phyloP scores from a whole-genome alignment of 2,329 filamentous ascomycete species.

The Tothia fuscella region DNA sequence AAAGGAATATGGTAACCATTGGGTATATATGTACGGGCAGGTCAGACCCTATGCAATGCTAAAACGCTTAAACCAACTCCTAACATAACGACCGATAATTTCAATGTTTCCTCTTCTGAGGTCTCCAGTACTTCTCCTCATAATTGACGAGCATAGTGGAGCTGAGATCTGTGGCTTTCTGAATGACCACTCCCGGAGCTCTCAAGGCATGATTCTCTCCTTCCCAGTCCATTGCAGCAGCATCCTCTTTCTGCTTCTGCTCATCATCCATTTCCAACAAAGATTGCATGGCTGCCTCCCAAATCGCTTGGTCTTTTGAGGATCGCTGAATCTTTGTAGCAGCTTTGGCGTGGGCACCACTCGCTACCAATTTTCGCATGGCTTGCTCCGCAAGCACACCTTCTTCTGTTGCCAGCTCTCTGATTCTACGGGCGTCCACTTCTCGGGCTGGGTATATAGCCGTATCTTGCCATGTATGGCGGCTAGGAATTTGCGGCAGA shows the following conservation, averaged over 20 bases:
- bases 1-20: no score
- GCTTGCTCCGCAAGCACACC: constrained; percentile 54
- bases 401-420: constrained; percentile 53
- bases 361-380: constrained; percentile 45
- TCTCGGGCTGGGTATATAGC: constrained; percentile 47
- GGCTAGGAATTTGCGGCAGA: constrained; percentile 50
- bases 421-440: constrained; percentile 45
- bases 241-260: constrained; percentile 14
- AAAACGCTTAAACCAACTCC: no score
- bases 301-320: constrained; percentile 37
- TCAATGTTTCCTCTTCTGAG: no score
- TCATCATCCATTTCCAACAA: constrained; percentile 37
- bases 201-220: constrained; percentile 20
- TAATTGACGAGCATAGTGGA: constrained; percentile 43
- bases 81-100: no score
- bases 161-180: constrained; percentile 1
- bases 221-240: constrained; percentile 19
- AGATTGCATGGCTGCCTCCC: constrained; percentile 35
- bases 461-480: constrained; percentile 51
- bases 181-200: constrained; percentile 11
- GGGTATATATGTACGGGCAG: no score
- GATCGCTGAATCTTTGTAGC: constrained; percentile 23
- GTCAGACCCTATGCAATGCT: no score
- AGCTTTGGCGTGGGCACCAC: constrained; percentile 32
- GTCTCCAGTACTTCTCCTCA: constrained; percentile 47